Conservation (phyloP, 495 filamentous ascomycete species). For the Podospora pseudocomata region DNA sequence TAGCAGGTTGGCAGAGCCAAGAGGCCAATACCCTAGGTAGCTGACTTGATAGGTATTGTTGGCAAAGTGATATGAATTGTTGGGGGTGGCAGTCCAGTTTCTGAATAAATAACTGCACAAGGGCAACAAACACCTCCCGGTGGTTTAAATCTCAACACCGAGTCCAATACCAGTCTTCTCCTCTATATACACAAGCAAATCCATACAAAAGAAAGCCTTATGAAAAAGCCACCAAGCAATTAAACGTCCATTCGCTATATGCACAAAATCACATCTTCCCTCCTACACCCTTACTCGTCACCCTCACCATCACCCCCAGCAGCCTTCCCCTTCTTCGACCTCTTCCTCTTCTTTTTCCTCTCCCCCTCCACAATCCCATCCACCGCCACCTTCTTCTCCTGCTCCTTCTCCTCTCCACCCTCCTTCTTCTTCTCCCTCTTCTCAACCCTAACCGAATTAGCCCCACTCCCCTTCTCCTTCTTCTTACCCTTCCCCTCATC, state of each 20-base stretch:
- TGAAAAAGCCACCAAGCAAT: neutral
- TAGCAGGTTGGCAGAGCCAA: no score
- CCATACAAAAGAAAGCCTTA: neutral
- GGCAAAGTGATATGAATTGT: no score
- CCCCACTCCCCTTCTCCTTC: conserved; percentile 17
- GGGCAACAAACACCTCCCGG: no score
- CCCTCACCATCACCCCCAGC: neutral
- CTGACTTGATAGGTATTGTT: no score
- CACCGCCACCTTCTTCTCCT: conserved; percentile 6
- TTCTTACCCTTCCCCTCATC: conserved; percentile 21
- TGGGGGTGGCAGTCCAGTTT: no score
- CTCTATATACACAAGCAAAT: neutral
- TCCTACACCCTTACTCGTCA: no score
- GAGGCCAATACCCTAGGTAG: no score
- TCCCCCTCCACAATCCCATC: conserved; percentile 32
- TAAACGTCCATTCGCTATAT: conserved; percentile 6
- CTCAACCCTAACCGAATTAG: conserved; percentile 17
- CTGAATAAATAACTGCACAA: no score
- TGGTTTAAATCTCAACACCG: no score
- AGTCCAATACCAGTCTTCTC: neutral
- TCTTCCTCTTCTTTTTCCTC: conserved; percentile 52
- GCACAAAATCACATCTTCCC: neutral
- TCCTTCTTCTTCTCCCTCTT: conserved; percentile 15
- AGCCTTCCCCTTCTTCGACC: conserved; percentile 38
- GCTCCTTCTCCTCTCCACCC: conserved; percentile 1